Evolutionary conservation across 2,329 filamentous ascomycete genomes (phyloP).

Genomic region (Nannizziopsis arthrosporioides): DNA sequence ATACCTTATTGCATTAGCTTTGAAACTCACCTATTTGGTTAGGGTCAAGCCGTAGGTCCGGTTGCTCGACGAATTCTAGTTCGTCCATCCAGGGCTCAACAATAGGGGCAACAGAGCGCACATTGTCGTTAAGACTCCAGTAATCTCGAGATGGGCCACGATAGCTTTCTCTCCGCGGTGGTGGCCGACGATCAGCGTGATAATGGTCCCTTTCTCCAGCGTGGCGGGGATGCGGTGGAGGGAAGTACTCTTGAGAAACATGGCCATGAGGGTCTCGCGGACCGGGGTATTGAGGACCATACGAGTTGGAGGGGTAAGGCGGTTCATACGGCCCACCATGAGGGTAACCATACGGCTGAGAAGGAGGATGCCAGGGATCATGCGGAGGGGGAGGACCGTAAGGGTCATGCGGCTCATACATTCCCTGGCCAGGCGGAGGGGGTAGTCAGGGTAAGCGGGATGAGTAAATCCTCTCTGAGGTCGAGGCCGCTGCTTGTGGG

Average conservation of each 20-base stretch:
- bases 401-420: conserved; percentile 17
- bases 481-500: conserved; percentile 16
- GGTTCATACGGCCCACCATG: conserved; percentile 17
- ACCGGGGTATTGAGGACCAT: conserved; percentile 14
- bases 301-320: conserved; percentile 15
- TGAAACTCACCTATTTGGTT: conserved; percentile 15
- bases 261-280: conserved; percentile 11
- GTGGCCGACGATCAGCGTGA: conserved; percentile 6
- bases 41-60: conserved; percentile 9
- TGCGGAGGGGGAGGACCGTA: conserved; percentile 13
- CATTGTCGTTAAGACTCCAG: conserved; percentile 10
- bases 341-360: conserved; percentile 18
- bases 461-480: conserved; percentile 17
- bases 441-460: conserved; percentile 17
- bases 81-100: conserved; percentile 16
- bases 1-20: background rate
- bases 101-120: conserved; percentile 8
- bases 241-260: conserved; percentile 13
- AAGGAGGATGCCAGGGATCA: conserved; percentile 18
- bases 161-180: conserved; percentile 7
- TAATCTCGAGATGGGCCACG: conserved; percentile 8
- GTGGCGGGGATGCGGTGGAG: conserved; percentile 6
- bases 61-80: conserved; percentile 13
- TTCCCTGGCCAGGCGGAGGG: conserved; percentile 15
- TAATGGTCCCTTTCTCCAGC: conserved; percentile 10